Conservation (phyloP, 192 early-diverging fungal species). For the Kickxella alabastrina region DNA sequence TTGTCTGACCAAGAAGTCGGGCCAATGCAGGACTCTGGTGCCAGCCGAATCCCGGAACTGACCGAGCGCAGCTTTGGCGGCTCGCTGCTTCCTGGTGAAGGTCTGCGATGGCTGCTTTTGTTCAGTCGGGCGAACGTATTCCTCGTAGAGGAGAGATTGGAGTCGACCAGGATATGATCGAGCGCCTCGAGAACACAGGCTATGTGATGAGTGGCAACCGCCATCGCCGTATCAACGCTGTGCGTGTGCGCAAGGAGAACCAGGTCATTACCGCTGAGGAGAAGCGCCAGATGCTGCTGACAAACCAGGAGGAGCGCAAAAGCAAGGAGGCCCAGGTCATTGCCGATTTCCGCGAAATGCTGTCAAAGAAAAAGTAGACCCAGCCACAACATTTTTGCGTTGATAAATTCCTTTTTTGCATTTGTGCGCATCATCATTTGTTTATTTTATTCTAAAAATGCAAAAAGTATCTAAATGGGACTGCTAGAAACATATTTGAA, state of each 20-base stretch:
- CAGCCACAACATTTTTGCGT: neutral
- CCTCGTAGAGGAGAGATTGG: constrained; percentile 98
- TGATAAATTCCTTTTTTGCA: neutral
- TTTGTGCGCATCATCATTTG: too few species aligned
- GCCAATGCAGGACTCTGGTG: constrained; percentile 10
- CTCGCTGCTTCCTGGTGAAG: constrained; percentile 83
- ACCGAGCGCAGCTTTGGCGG: constrained; percentile 62
- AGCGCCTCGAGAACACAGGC: constrained; percentile 77
- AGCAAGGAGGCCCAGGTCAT: constrained; percentile 92
- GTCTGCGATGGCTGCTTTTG: constrained; percentile 85
- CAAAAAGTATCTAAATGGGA: too few species aligned
- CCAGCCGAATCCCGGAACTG: neutral
- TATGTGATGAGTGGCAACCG: constrained; percentile 97
- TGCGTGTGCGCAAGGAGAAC: constrained; percentile 93
- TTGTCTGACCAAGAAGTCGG: constrained; percentile 23
- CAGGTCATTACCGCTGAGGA: constrained; percentile 97
- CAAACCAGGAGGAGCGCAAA: constrained; percentile 84
- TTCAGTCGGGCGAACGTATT: constrained; percentile 90
- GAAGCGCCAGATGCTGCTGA: constrained; percentile 77
- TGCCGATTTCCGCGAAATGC: constrained; percentile 83
- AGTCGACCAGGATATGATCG: constrained; percentile 78
- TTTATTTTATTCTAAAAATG: too few species aligned
- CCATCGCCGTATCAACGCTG: constrained; percentile 92
- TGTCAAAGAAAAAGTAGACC: constrained; percentile 48
- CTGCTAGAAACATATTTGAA: too few species aligned